Percentiles rank a stretch among this genome's conserved stretches.
Evolutionary conservation across 1,284 basidiomycete genomes (phyloP).

Genomic region (Sporisorium scitamineum): DNA sequence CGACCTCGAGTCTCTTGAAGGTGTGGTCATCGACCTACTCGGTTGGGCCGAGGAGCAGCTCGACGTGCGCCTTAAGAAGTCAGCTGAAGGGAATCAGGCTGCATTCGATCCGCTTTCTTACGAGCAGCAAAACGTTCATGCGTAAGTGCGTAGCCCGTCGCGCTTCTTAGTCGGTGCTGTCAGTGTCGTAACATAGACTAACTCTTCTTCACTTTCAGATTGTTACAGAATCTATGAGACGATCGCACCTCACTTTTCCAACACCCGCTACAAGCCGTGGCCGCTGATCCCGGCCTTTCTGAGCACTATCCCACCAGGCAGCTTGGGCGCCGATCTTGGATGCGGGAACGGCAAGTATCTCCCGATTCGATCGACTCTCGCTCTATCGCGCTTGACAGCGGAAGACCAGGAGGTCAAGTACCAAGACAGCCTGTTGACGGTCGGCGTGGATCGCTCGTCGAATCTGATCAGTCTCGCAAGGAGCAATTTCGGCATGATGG

Average conservation of each 20-base stretch:
- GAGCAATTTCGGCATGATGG: constrained; percentile 45
- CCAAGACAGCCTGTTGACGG: constrained; percentile 46
- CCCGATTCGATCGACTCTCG: constrained; percentile 58
- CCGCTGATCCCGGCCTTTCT: constrained; percentile 89
- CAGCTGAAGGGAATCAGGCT: not conserved
- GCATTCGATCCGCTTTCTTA: constrained; percentile 52
- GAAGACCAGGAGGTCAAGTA: constrained; percentile 4
- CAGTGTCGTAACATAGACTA: not conserved
- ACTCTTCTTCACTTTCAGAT: not conserved
- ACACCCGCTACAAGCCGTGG: constrained; percentile 98
- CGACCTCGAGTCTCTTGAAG: constrained; percentile 36
- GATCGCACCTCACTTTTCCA: constrained; percentile 91
- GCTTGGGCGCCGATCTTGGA: constrained; percentile 91
- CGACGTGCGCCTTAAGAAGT: constrained; percentile 16
- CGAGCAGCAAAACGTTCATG: constrained; percentile 66
- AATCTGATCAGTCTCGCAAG: constrained; percentile 58
- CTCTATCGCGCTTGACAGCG: not conserved
- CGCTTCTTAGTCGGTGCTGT: not conserved
- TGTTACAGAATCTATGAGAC: constrained; percentile 79
- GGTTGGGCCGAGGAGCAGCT: constrained; percentile 38
- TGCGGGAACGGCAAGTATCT: constrained; percentile 99
- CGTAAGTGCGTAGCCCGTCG: constrained; percentile 54
- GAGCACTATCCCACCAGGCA: constrained; percentile 78
- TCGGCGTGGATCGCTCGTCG: constrained; percentile 81
- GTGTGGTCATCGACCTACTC: constrained; percentile 23